A percentile compares a stretch with the other conserved stretches of the same genome.
Evolutionary conservation across 306 rosid species (phyloP).

Genomic region (Dalbergia cochinchinensis): DNA sequence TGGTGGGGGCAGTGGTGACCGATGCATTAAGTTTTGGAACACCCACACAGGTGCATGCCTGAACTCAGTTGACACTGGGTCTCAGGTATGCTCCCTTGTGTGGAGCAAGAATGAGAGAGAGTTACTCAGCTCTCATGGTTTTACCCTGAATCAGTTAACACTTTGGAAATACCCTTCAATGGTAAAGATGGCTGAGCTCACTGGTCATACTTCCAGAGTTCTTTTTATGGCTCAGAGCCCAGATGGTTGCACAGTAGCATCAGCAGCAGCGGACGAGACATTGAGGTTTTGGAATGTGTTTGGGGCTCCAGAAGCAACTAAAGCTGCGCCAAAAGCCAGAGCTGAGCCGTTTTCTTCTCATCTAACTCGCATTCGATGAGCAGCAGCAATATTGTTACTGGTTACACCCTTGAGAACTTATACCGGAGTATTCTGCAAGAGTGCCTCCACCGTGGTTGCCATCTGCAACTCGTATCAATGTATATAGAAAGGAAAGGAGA

Average conservation of each 20-base stretch:
- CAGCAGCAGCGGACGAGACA: conserved; percentile 73
- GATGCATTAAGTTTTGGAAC: conserved; percentile 85
- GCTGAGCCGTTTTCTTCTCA: conserved; percentile 60
- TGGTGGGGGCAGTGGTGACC: conserved; percentile 85
- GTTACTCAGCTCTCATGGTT: conserved; percentile 90
- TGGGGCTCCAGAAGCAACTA: conserved; percentile 61
- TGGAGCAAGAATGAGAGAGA: conserved; percentile 97
- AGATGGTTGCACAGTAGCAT: conserved; percentile 67
- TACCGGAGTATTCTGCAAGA: background rate
- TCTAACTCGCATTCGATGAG: conserved; percentile 52
- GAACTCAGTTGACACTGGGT: conserved; percentile 87
- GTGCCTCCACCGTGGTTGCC: background rate
- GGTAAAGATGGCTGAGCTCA: conserved; percentile 90
- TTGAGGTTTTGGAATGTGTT: conserved; percentile 68
- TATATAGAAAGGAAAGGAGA: background rate
- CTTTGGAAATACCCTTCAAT: conserved; percentile 98
- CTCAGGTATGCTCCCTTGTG: conserved; percentile 80
- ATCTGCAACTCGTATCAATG: conserved; percentile 3
- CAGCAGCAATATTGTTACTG: background rate
- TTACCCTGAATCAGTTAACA: conserved; percentile 74
- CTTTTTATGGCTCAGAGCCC: conserved; percentile 82
- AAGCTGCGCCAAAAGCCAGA: conserved; percentile 55
- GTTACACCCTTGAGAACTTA: background rate
- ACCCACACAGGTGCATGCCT: conserved; percentile 93
- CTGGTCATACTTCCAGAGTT: conserved; percentile 89